Evolutionary conservation across 495 filamentous ascomycete species (phyloP).

Genomic region (Penicillium antarcticum): DNA sequence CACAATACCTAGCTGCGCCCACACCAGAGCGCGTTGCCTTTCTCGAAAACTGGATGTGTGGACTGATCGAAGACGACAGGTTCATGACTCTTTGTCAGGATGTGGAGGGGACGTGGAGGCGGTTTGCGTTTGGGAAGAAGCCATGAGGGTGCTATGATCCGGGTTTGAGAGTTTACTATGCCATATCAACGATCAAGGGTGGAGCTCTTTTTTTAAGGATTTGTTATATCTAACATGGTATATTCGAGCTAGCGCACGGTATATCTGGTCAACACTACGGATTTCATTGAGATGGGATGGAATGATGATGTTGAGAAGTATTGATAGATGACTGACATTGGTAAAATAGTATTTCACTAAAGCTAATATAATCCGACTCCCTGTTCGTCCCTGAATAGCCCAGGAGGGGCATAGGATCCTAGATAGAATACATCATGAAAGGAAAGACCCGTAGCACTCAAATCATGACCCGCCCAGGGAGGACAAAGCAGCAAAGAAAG

Average conservation of each 20-base stretch:
- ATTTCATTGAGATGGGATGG: background rate
- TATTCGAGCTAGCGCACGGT: no score
- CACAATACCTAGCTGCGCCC: slow-evolving; percentile 28
- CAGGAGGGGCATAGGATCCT: no score
- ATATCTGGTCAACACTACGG: background rate
- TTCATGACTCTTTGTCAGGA: slow-evolving; percentile 43
- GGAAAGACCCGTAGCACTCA: no score
- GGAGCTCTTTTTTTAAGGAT: background rate
- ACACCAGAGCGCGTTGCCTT: slow-evolving; percentile 31
- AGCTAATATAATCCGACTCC: no score
- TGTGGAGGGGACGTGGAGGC: slow-evolving; percentile 42
- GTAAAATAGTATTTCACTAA: background rate
- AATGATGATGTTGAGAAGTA: background rate
- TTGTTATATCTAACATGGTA: background rate
- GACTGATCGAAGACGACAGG: slow-evolving; percentile 40
- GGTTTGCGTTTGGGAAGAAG: slow-evolving; percentile 38
- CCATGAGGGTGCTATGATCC: background rate
- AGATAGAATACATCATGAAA: no score
- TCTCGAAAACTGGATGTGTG: slow-evolving; percentile 44
- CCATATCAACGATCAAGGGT: background rate
- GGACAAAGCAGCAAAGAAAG: no score
- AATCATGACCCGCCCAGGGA: no score
- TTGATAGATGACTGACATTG: background rate
- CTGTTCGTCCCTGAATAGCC: no score
- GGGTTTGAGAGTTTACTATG: no score